These are phyloP conservation scores for Wickerhamiella azyma DNA, from an alignment of 805 yeast species.

Conservation along the genomic window DNA sequence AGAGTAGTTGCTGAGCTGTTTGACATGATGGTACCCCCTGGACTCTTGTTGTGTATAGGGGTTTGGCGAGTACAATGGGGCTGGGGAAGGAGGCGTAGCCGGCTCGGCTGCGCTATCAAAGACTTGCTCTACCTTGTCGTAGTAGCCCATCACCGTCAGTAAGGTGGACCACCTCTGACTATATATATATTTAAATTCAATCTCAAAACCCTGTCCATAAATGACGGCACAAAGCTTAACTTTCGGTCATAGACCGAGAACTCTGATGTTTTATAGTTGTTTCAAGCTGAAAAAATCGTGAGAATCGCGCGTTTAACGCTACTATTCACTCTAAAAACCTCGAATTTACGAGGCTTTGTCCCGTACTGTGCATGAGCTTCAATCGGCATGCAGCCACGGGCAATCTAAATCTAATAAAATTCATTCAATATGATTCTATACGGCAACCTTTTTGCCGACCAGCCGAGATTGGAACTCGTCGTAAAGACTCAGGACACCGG, in stretches of 20 bases:
- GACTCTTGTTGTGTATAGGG: neutral
- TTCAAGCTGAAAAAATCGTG: too few relatives aligned
- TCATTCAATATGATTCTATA: neutral
- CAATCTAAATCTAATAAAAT: neutral
- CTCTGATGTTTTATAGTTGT: too few relatives aligned
- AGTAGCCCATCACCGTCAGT: neutral
- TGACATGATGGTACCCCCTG: too few relatives aligned
- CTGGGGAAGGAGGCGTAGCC: neutral
- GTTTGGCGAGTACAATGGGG: neutral
- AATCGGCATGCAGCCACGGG: too few relatives aligned
- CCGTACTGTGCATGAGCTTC: too few relatives aligned
- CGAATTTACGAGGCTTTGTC: too few relatives aligned
- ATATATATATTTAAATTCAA: neutral
- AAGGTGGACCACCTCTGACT: neutral
- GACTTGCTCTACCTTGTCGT: neutral
- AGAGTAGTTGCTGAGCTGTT: neutral
- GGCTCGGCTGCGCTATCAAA: neutral
- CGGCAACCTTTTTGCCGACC: neutral
- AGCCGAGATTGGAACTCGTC: slow-evolving; percentile 57
- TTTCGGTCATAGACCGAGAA: neutral
- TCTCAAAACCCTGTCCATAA: neutral
- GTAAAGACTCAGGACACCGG: slow-evolving; percentile 92
- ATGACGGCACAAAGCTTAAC: neutral
- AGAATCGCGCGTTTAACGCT: too few relatives aligned
- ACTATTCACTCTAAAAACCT: too few relatives aligned